These are phyloP conservation scores for Hirschfeldia incana DNA, from an alignment of 345 rosid genomes.

Conservation along the genomic window DNA sequence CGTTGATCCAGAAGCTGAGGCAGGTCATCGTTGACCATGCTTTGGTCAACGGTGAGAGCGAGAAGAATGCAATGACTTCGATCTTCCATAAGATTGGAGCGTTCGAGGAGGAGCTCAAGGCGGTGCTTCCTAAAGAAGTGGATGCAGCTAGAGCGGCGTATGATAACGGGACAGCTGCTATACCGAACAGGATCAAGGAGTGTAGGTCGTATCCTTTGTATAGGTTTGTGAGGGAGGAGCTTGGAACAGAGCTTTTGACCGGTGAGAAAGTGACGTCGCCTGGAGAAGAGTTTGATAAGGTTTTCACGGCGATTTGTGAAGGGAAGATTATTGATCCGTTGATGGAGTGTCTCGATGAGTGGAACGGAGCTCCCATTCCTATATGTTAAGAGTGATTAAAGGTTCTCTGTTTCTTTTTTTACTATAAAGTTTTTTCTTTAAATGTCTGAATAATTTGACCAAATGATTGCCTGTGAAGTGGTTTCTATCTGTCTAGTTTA, in stretches of 20 bases:
- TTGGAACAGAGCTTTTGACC: conserved; percentile 55
- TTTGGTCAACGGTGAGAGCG: conserved; percentile 53
- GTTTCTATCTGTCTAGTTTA: conserved; percentile 16
- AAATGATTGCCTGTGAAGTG: conserved; percentile 29
- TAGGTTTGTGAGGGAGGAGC: conserved; percentile 60
- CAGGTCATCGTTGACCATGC: conserved; percentile 70
- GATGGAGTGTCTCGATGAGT: conserved; percentile 68
- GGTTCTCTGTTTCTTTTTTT: conserved; percentile 6
- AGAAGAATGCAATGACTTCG: conserved; percentile 53
- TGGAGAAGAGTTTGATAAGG: conserved; percentile 73
- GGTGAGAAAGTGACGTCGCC: conserved; percentile 69
- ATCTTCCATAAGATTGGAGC: conserved; percentile 63
- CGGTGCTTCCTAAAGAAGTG: conserved; percentile 58
- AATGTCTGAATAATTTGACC: conserved; percentile 29
- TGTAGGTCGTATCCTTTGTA: conserved; percentile 81
- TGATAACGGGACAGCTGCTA: conserved; percentile 53
- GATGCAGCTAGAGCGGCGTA: conserved; percentile 51
- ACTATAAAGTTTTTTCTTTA: neutral
- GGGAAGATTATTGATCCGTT: conserved; percentile 68
- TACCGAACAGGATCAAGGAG: conserved; percentile 60
- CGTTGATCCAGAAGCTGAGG: conserved; percentile 61
- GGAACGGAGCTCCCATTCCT: conserved; percentile 78
- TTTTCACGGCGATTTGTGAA: conserved; percentile 60
- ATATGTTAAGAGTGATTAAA: conserved; percentile 37
- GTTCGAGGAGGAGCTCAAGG: conserved; percentile 62